Base-by-base conservation (phyloP, 1,284 basidiomycete genomes). In the Cutaneotrichosporon mucoides region DNA sequence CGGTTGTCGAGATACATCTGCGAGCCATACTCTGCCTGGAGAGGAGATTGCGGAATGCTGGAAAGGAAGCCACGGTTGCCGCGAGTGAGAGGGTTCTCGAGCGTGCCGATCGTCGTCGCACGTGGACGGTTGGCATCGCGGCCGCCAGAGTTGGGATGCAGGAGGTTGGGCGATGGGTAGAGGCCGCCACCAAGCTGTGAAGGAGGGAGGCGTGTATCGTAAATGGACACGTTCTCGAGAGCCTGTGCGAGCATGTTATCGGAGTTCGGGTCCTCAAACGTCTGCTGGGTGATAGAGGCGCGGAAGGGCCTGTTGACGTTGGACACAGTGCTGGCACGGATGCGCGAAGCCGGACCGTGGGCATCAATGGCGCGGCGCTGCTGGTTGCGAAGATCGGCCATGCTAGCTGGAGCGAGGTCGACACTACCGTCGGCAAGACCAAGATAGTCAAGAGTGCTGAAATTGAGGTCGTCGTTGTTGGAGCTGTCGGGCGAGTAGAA, bases 401-500 rank as follows among this genome's bases (percentile, higher is more conserved):
- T 85, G 53, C 88, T 91, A 9, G 89, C 90, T 4, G 89, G 88
- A 2, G 86, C 85, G 10, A 72, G 71, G 16, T 64, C 66, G 12
- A 51, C 48, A 13, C 62, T 65, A 1, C 50, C 44, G 53, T 76
- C 75, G 68, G 93, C 93, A 66, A 97, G 83, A 48, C 93, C 93
- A 55, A 97, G 88, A 75, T 96, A 96, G 77, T 94, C 92, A 64
- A 97, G 84, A 34, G 93, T 96, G 71, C 92, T 89, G 53, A 93
- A 89, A 72, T 92, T 89, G 75, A 91, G 90, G 59, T 93, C 89
- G 62, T 94, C 92, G 16, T 83, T 82, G 33, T 35, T 49, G 10
- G 45, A 16, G 12, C 50, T 45, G 44, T 55, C 48, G 37, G 60
- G 55, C 12, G 47, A 47, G 36, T 81, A 83, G n/a, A 73, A 62